Base-by-base conservation (phyloP, 768 basidiomycete species). In the Mycena vitilis region DNA sequence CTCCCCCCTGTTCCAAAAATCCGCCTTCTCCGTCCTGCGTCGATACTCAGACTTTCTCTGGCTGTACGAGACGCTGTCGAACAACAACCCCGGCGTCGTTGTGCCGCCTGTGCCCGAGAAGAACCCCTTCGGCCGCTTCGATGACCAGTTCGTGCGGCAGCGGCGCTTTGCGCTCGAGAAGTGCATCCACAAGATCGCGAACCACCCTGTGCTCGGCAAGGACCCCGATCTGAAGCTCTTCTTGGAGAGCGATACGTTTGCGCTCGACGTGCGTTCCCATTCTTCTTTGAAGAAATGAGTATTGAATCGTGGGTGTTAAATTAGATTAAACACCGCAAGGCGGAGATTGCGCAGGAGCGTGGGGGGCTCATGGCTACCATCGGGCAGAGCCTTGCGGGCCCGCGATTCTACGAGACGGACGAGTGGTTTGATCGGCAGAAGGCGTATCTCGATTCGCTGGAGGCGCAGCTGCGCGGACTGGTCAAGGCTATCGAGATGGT, bases 101-200 rank as follows among this genome's bases (percentile, higher is more conserved):
- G 95, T 99, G 0, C 98, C 98, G 10, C 97, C 97, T 0, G 94
- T 93, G 7, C 98, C 98, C 0, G 98, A 97, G 78, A 99, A 99
- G 84, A 95, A 92, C 68, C 83, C 95, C 0, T 94, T 98, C 73
- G 95, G 95, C 8, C 89, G 98, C 20, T 99, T 99, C 79, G 94
- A 95, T 73, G 91, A 95, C 57, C 88, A 91, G 36, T 99, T 99
- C 73, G 90, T 99, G 44, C 90, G 92, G 67, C 94, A 95, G 71
- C 88, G 98, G 2, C 86, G 97, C 25, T 75, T 87, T 23, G 95
- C 90, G 0, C 84, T 99, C 18, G 93, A 98, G 75, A 91, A 93
- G 75, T 98, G 95, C 75, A 88, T 99, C 53, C 90, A 92, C 76
- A 98, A 98, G 81, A 96, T 91, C 57, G 94, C 94, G 12, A 92